phyloP scores from a whole-genome alignment of 306 rosid species.

The Dalbergia cochinchinensis region DNA sequence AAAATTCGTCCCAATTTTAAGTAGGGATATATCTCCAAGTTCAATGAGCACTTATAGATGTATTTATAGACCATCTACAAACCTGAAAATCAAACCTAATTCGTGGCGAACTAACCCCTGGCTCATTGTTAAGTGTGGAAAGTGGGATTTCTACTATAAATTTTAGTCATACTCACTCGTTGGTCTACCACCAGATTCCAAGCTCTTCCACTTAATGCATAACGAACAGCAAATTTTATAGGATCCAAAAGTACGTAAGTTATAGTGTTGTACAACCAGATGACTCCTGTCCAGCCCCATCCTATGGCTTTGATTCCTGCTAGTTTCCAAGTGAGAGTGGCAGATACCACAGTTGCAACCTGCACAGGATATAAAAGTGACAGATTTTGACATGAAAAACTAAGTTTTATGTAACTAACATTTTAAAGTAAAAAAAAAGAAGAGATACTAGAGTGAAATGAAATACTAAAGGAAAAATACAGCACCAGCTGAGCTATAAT shows the following conservation, averaged over 20 bases:
- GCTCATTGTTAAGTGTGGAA: too few relatives aligned
- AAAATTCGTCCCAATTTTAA: too few relatives aligned
- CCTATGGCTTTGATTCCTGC: constrained; percentile 65
- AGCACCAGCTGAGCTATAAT: constrained; percentile 73
- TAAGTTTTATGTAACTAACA: too few relatives aligned
- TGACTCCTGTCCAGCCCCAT: constrained; percentile 76
- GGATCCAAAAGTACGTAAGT: constrained; percentile 75
- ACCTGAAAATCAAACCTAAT: too few relatives aligned
- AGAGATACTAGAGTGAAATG: not conserved
- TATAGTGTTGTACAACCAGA: constrained; percentile 65
- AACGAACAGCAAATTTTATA: constrained; percentile 74
- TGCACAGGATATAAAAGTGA: constrained; percentile 31
- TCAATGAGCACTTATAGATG: too few relatives aligned
- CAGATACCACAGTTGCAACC: constrained; percentile 79
- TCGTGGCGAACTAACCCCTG: too few relatives aligned
- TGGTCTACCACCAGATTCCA: constrained; percentile 74
- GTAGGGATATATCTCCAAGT: too few relatives aligned
- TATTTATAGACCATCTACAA: too few relatives aligned
- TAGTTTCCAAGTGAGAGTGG: constrained; percentile 49
- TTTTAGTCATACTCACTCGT: constrained; percentile 57
- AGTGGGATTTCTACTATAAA: not conserved
- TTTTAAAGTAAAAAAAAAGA: too few relatives aligned
- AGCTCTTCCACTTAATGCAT: constrained; percentile 73
- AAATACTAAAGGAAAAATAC: constrained; percentile 13
- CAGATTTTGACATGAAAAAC: not conserved